Evolutionary conservation across 1,139 yeast genomes (phyloP).

Genomic region (Candida glucosophila): DNA sequence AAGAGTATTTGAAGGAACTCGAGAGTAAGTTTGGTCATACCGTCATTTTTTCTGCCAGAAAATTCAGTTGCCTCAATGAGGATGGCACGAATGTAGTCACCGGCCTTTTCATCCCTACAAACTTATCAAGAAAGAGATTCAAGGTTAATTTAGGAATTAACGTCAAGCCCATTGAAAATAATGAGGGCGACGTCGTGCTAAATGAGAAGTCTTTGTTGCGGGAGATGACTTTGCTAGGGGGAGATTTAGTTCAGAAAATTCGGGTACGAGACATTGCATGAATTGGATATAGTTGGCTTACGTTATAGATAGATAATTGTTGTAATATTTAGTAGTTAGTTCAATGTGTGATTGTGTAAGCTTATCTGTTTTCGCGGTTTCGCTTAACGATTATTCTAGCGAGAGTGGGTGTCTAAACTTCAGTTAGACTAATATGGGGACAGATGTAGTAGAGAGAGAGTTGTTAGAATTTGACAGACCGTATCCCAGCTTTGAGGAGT

Average conservation of each 20-base stretch:
- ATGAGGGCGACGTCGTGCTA: conserved; percentile 45
- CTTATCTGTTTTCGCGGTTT: too few relatives aligned
- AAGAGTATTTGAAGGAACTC: conserved; percentile 46
- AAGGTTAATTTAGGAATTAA: conserved; percentile 75
- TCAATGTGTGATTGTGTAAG: too few relatives aligned
- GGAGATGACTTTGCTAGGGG: conserved; percentile 72
- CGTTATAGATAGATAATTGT: too few relatives aligned
- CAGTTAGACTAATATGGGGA: too few relatives aligned
- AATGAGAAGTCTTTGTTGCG: conserved; percentile 68
- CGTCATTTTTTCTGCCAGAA: conserved; percentile 53
- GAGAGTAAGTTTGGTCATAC: conserved; percentile 47
- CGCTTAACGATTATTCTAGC: too few relatives aligned
- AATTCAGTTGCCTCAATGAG: conserved; percentile 39
- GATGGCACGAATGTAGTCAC: conserved; percentile 55
- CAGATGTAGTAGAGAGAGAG: conserved; percentile 14
- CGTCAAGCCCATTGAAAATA: conserved; percentile 48
- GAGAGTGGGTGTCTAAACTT: too few relatives aligned
- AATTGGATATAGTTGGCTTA: too few relatives aligned
- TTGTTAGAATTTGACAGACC: conserved; percentile 22
- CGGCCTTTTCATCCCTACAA: conserved; percentile 71
- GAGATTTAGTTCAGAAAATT: conserved; percentile 54
- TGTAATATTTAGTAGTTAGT: too few relatives aligned
- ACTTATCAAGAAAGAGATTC: conserved; percentile 51
- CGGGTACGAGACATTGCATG: too few relatives aligned
- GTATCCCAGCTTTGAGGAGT: conserved; percentile 32